phyloP scores from a whole-genome alignment of 2,329 filamentous ascomycete species.

The Fusarium sp. region DNA sequence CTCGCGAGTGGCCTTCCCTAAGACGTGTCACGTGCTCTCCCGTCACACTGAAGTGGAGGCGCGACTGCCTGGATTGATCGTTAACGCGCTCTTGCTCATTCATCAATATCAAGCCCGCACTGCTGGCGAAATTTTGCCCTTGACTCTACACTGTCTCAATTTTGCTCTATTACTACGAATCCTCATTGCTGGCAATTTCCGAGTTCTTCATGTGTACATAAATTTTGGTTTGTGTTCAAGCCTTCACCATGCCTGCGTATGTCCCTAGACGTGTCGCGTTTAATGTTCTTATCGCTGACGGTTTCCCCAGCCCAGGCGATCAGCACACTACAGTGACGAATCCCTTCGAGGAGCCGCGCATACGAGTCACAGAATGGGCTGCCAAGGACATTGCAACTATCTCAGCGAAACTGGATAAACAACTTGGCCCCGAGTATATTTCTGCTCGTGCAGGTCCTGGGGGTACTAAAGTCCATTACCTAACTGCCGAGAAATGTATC shows the following conservation, averaged over 20 bases:
- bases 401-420: slow-evolving; percentile 86
- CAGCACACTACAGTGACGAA: slow-evolving; percentile 72
- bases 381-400: slow-evolving; percentile 91
- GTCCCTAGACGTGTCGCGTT: slow-evolving; percentile 37
- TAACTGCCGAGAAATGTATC: slow-evolving; percentile 97
- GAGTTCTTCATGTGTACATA: slow-evolving; percentile 42
- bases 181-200: not conserved
- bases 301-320: slow-evolving; percentile 69
- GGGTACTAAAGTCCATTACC: slow-evolving; percentile 89
- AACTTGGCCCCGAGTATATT: slow-evolving; percentile 95
- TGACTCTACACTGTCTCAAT: not conserved
- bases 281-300: slow-evolving; percentile 26
- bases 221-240: slow-evolving; percentile 7
- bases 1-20: not conserved
- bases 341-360: slow-evolving; percentile 80
- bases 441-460: slow-evolving; percentile 85
- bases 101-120: slow-evolving; percentile 23
- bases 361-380: slow-evolving; percentile 81
- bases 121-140: slow-evolving; percentile 11
- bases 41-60: slow-evolving; percentile 36
- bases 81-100: slow-evolving; percentile 36
- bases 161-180: not conserved
- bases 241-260: slow-evolving; percentile 57
- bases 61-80: slow-evolving; percentile 34
- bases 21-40: slow-evolving; percentile 45